Conservation (phyloP, 768 basidiomycete species). For the Lenzites betulinus region DNA sequence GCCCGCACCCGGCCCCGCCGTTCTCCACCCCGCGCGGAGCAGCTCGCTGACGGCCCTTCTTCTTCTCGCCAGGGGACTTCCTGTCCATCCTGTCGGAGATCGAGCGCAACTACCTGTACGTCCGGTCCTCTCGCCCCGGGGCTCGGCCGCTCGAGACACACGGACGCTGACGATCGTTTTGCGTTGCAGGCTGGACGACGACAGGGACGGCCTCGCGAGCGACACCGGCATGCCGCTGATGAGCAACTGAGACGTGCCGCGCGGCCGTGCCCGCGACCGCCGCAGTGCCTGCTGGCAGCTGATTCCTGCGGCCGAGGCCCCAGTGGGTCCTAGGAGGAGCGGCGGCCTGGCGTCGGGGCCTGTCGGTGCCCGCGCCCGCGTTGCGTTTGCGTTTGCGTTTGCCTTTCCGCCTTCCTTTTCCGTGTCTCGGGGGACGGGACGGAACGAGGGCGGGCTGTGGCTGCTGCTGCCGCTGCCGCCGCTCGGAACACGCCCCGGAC, state of each 20-base stretch:
- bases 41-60: slow-evolving; percentile 1
- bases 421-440: not conserved
- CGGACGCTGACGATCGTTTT: slow-evolving; percentile 25
- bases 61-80: slow-evolving; percentile 73
- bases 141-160: slow-evolving; percentile 8
- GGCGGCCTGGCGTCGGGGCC: not conserved
- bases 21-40: not conserved
- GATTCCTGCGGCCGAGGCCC: not conserved
- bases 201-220: slow-evolving; percentile 62
- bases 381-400: not conserved
- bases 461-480: not conserved
- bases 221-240: slow-evolving; percentile 52
- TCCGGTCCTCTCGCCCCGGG: slow-evolving; percentile 19
- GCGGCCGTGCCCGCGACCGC: not conserved
- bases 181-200: slow-evolving; percentile 66
- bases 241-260: slow-evolving; percentile 21
- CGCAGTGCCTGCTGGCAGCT: slow-evolving; percentile 12
- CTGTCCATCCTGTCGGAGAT: slow-evolving; percentile 89
- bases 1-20: slow-evolving; percentile 11
- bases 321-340: no score
- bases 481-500: slow-evolving; percentile 12
- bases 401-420: slow-evolving; percentile 6
- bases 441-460: not conserved
- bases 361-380: not conserved
- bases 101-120: slow-evolving; percentile 84